Base-by-base conservation (phyloP, 2,329 filamentous ascomycete species). In the Phialocephala subalpina region DNA sequence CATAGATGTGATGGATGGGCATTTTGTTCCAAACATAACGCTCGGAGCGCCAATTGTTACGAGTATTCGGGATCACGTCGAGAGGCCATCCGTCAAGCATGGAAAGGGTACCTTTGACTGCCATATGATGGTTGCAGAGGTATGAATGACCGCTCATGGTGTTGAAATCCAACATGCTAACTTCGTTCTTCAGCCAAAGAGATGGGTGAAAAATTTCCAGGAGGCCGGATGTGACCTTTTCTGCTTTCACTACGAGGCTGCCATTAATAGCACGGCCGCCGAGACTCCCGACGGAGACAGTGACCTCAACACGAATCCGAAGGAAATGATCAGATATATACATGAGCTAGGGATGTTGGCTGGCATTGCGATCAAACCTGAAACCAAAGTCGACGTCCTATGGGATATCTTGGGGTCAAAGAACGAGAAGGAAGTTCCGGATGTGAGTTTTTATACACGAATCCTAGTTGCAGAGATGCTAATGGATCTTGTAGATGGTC, bases 91-190 rank as follows among this genome's bases (percentile, higher is more conserved):
- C 47, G 82, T 86, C 60, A 86, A 86, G 38, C 84, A 91, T 72
- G 94, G 92, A 61, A 92, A 90, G 73, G 96, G 96, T 68, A 98
- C 95, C 16, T 99, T 99, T 78, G 96, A 99, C 81, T 99, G 96
- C 86, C 96, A 99, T 82, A 98, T 99, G 96, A 99, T 99, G 96
- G 97, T 99, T 77, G 90, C 93, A 75, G 95, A 99, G 91, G 93
- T 95, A 84, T 12, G 40, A 22, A 33, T 2, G 9, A 33, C 29
- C 22, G 22, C n/a, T 47, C 33, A 36, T 12, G 9, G n/a, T 40
- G n/a, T 14, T 16, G 25, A 22, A 25, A 49, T 6, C 11, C 18
- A 25, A 40, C 22, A 60, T 16, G 16, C 64, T 66, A 55, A 66
- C 53, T 6, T 7, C 22, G 27, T 25, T n/a, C 9, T 62, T 71